Conservation (phyloP, 345 rosid species). For the Rhodamnia argentea region DNA sequence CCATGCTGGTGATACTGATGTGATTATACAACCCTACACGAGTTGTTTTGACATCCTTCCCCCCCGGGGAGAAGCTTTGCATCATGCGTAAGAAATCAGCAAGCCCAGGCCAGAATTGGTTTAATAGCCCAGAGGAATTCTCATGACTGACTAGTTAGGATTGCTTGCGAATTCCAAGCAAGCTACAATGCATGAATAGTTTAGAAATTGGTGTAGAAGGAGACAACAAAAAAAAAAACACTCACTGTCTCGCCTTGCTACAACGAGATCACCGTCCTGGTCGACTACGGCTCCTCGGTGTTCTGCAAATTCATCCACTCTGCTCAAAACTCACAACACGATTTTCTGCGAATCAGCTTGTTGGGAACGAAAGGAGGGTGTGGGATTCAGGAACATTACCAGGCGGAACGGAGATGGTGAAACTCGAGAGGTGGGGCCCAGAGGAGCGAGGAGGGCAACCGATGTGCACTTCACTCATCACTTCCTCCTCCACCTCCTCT, state of each 20-base stretch:
- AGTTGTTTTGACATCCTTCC: no score
- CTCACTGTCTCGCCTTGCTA: slow-evolving; percentile 53
- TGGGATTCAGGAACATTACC: slow-evolving; percentile 13
- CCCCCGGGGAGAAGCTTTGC: no score
- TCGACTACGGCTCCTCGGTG: slow-evolving; percentile 26
- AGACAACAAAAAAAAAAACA: neutral
- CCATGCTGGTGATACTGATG: neutral
- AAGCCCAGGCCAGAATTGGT: neutral
- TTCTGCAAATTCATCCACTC: slow-evolving; percentile 5
- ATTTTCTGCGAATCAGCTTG: neutral
- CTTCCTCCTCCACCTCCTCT: slow-evolving; percentile 16
- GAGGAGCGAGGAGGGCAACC: slow-evolving; percentile 61
- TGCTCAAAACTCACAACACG: slow-evolving; percentile 17
- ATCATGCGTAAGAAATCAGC: neutral
- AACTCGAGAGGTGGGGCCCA: slow-evolving; percentile 53
- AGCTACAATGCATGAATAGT: neutral
- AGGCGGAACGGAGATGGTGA: slow-evolving; percentile 43
- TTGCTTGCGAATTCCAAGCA: neutral
- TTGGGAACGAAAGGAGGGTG: neutral
- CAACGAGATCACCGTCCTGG: slow-evolving; percentile 80
- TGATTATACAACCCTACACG: no score
- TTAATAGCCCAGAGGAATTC: neutral
- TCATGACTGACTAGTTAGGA: neutral
- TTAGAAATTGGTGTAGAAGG: neutral
- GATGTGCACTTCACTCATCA: slow-evolving; percentile 86